Base-by-base conservation (phyloP, 2,329 filamentous ascomycete genomes). In the Falciphora oryzae region DNA sequence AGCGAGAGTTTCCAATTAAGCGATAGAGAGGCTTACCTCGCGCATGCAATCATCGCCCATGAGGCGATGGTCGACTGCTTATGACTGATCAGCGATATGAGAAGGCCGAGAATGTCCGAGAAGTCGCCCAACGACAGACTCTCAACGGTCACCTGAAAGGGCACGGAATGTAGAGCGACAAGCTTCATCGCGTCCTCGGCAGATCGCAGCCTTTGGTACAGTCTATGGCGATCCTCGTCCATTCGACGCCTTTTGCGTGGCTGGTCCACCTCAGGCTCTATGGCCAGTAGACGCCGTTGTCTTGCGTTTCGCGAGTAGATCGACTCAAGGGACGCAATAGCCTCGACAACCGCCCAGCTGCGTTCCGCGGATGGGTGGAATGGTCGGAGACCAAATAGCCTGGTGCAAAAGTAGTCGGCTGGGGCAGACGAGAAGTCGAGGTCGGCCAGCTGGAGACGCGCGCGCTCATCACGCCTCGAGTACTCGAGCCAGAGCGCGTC, bases 1-100 rank as follows among this genome's bases (percentile, higher is more conserved):
- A 62, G 61, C 18, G 22, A 31, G 10, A 35, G 61, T 29, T 44
- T n/a, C 44, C 28, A 16, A 10, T 5, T 8, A 18, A 5, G 38
- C 60, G 35, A 57, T 22, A 61, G 64, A 18, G 3, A 56, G 29
- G 75, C 82, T 72, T 78, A 93, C 92, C 90, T 91, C 67, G 91
- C 82, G 72, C 92, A 86, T n/a, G 88, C 89, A 63, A 97, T 75
- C 79, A 96, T 86, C 25, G 92, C 89, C 95, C 95, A 99, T 0
- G 88, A 91, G 10, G 88, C 85, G 57, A 89, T 79, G 11, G 76
- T 75, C 18, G 78, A 77, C 68, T 89, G 87, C 70, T 96, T 93
- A 71, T 95, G 90, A 13, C 85, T 81, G 58, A 90, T 85, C 63
- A 83, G 81, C 14, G 78, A 75, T 22, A 81, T 77, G 22, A 96